Evolutionary conservation across 1,139 yeast genomes (phyloP).

Genomic region (Lodderomyces pseudojiufengensis): DNA sequence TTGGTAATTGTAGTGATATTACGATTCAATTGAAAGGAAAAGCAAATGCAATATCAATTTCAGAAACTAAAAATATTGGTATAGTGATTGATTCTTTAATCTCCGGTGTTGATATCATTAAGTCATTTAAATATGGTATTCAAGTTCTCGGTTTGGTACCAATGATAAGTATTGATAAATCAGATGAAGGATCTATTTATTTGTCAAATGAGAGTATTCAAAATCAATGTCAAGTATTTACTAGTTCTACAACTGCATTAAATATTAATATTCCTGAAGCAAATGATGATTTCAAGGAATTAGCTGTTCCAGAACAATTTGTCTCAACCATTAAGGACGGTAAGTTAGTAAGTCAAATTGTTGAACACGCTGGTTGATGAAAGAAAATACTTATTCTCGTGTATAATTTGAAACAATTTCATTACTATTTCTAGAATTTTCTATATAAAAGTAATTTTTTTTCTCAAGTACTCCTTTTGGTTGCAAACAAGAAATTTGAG

Average conservation of each 20-base stretch:
- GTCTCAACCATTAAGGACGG: constrained; percentile 51
- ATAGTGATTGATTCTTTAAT: constrained; percentile 80
- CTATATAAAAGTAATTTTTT: too few species aligned
- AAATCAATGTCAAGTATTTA: constrained; percentile 63
- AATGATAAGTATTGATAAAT: constrained; percentile 80
- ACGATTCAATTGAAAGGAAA: constrained; percentile 87
- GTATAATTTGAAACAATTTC: too few species aligned
- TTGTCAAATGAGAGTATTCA: constrained; percentile 66
- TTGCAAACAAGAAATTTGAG: too few species aligned
- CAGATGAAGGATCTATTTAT: constrained; percentile 82
- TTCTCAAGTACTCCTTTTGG: too few species aligned
- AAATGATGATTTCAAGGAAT: constrained; percentile 58
- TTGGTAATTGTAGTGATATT: constrained; percentile 72
- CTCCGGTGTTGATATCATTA: constrained; percentile 85
- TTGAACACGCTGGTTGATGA: constrained; percentile 43
- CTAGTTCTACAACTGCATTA: constrained; percentile 80
- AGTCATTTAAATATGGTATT: constrained; percentile 74
- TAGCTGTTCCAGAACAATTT: constrained; percentile 86
- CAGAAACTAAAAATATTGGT: constrained; percentile 68
- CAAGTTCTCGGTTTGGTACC: constrained; percentile 83
- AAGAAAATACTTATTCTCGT: too few species aligned
- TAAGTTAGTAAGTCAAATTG: constrained; percentile 40
- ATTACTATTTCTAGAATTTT: too few species aligned
- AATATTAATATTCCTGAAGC: constrained; percentile 75
- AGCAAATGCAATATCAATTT: constrained; percentile 81